phyloP scores from a whole-genome alignment of 257 asterid genomes.

The Primulina huaijiensis region DNA sequence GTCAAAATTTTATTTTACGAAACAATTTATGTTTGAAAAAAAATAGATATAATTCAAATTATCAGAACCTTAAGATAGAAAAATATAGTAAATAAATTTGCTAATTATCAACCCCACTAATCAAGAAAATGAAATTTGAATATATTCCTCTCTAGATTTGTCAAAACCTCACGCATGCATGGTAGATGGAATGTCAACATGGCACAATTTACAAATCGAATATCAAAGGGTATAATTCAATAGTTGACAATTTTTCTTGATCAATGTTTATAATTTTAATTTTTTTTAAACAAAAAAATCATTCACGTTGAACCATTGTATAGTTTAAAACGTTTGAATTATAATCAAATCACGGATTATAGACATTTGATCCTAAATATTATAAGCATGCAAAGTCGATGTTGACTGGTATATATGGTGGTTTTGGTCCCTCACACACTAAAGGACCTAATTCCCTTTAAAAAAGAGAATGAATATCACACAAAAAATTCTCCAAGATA shows the following conservation, averaged over 20 bases:
- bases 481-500: neutral
- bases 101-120: neutral
- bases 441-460: neutral
- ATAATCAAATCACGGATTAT: too few relatives aligned
- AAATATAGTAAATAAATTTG: neutral
- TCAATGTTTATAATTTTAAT: too few relatives aligned
- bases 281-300: too few relatives aligned
- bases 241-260: too few relatives aligned
- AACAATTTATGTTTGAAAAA: too few relatives aligned
- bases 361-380: too few relatives aligned
- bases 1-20: too few relatives aligned
- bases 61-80: neutral
- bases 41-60: too few relatives aligned
- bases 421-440: neutral
- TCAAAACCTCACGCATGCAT: slow-evolving; percentile 7
- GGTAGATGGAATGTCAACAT: slow-evolving; percentile 21
- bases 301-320: fast-evolving
- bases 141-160: neutral
- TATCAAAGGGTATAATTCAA: too few relatives aligned
- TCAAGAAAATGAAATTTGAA: neutral
- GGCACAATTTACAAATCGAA: neutral
- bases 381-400: too few relatives aligned
- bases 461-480: neutral
- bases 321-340: too few relatives aligned
- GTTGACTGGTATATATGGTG: too few relatives aligned